These are phyloP conservation scores for Neofusicoccum laricinum DNA, from an alignment of 2,329 filamentous ascomycete genomes.

Conservation along the genomic window DNA sequence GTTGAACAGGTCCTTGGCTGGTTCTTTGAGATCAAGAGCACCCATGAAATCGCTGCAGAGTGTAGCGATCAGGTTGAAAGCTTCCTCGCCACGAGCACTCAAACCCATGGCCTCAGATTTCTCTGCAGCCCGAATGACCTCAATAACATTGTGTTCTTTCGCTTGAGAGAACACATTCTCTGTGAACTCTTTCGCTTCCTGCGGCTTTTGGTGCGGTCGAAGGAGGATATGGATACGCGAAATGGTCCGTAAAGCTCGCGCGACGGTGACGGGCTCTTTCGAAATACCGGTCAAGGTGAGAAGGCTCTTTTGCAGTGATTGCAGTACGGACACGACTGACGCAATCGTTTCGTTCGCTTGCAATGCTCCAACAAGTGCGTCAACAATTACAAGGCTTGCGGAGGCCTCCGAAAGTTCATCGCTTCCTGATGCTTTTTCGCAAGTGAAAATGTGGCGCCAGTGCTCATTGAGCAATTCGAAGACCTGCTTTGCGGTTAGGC, in stretches of 20 bases:
- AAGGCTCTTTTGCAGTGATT: conserved; percentile 6
- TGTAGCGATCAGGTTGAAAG: conserved; percentile 15
- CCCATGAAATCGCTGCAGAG: conserved; percentile 16
- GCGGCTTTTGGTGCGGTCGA: not conserved
- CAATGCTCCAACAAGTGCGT: conserved; percentile 8
- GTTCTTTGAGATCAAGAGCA: conserved; percentile 12
- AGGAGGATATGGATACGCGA: conserved; percentile 12
- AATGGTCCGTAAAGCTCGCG: conserved; percentile 6
- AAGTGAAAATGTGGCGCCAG: conserved; percentile 1
- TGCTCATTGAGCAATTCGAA: conserved; percentile 30
- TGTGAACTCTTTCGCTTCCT: not conserved
- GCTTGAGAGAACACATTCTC: not conserved
- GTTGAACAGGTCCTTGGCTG: conserved; percentile 15
- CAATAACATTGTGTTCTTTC: not conserved
- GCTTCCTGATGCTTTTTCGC: not conserved
- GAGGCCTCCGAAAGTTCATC: not conserved
- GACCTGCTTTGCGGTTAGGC: conserved; percentile 32
- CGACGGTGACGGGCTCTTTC: conserved; percentile 10
- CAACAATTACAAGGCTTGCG: conserved; percentile 13
- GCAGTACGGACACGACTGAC: not conserved
- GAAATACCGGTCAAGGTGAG: conserved; percentile 3
- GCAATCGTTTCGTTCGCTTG: conserved; percentile 9
- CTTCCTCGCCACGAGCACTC: conserved; percentile 4
- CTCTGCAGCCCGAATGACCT: not conserved
- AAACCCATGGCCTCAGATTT: not conserved